Conservation (phyloP, 2,329 filamentous ascomycete genomes). For the Aspergillus carbonarius region DNA sequence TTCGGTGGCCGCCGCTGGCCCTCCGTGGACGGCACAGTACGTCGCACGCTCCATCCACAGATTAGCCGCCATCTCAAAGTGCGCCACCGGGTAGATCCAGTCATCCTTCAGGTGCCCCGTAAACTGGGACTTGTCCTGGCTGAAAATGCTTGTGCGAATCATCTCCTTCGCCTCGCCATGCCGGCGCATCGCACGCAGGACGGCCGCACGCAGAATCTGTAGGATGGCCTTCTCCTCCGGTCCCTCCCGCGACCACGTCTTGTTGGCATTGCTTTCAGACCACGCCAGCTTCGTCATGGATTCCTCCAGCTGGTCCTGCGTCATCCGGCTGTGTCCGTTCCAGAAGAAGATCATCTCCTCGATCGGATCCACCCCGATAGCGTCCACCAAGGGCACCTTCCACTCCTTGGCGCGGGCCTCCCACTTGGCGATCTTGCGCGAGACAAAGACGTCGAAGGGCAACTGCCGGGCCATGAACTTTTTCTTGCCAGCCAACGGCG, state of each 20-base stretch:
- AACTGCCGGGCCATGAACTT: constrained; percentile 85
- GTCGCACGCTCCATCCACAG: constrained; percentile 67
- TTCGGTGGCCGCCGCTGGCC: background rate
- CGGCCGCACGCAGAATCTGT: constrained; percentile 64
- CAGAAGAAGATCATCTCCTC: constrained; percentile 94
- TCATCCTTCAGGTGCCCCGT: constrained; percentile 52
- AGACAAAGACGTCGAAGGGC: constrained; percentile 83
- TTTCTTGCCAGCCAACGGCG: constrained; percentile 76
- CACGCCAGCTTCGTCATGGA: constrained; percentile 67
- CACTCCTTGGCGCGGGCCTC: constrained; percentile 70
- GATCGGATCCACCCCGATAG: constrained; percentile 74
- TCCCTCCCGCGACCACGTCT: constrained; percentile 52
- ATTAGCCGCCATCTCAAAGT: constrained; percentile 84
- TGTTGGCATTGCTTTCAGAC: constrained; percentile 61
- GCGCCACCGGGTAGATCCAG: constrained; percentile 70
- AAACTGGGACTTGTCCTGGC: constrained; percentile 54
- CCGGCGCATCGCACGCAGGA: constrained; percentile 63
- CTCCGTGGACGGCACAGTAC: constrained; percentile 37
- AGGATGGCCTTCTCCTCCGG: constrained; percentile 64
- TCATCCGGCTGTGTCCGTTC: constrained; percentile 85
- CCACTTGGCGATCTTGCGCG: constrained; percentile 85
- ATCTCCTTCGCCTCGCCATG: constrained; percentile 65
- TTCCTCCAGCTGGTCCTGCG: constrained; percentile 59
- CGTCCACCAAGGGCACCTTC: constrained; percentile 71
- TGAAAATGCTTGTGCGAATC: constrained; percentile 63